Evolutionary conservation across 345 rosid genomes (phyloP), one percentile per base, ranked within the genome.

Genomic region (Dimocarpus longan): DNA sequence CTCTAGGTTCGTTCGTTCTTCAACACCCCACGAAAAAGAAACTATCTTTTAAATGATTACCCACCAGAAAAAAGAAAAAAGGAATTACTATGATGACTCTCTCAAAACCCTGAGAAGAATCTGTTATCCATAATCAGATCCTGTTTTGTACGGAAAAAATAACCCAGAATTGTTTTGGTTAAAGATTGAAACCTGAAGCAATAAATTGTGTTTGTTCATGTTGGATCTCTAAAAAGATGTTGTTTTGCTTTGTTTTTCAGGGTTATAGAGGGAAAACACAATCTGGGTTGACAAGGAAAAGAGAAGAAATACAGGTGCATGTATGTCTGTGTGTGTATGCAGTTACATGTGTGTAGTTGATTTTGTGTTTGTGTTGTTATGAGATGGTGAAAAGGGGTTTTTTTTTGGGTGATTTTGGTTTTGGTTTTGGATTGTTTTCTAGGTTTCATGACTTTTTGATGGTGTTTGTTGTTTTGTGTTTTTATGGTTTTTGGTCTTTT

Each of bases 1-100:
- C 62, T 68, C 79, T 60, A 79, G 76, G 87, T 79, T 78, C 28
- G 80, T 77, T 82, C 79, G 80, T 77, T 84, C 79, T 56, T 64
- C 63, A 26, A 12, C 44, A 32, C 52, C 12, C 52, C 52, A 43
- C 12, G 21, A 26, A 24, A 67, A 70, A 40, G 15, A 5, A n/a
- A 75, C 16, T 26, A 48, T 65, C 65, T 19, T 63, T 71, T 63
- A 68, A 52, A 74, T 71, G 44, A 37, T 60, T 75, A n/a, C 83
- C 70, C 56, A 16, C 12, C 26, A 16, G 18, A 16, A 46, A 50
- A 46, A n/a, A 52, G 22, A 39, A 59, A 32, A 40, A 62, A 24
- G 9, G 39, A 73, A 22, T 15, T 32, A 42, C 63, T 13, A 5
- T 2, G 52, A 22, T 43, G 80, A 82, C 48, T 59, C 84, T 68